Percentiles rank a stretch among this genome's conserved stretches.
Evolutionary conservation across 192 early-diverging fungal genomes (phyloP).

Genomic region (Umbelopsis vinacea): DNA sequence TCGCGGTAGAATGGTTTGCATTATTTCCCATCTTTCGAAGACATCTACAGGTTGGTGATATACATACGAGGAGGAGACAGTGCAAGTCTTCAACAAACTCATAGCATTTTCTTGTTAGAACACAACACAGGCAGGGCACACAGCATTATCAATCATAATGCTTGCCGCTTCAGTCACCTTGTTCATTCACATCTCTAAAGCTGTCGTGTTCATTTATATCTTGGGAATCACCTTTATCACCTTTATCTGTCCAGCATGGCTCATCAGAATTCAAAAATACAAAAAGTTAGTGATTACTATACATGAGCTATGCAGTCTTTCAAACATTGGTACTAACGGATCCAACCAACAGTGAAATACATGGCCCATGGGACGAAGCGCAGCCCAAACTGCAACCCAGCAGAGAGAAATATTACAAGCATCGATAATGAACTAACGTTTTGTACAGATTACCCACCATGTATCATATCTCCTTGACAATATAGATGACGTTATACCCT

Average conservation of each 20-base stretch:
- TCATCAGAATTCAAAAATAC: slow-evolving; percentile 92
- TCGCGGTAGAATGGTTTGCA: slow-evolving; percentile 92
- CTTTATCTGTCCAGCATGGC: slow-evolving; percentile 88
- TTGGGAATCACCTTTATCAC: slow-evolving; percentile 77
- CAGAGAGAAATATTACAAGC: neutral
- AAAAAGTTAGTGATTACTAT: slow-evolving; percentile 75
- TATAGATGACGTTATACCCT: neutral
- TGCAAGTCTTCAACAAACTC: neutral
- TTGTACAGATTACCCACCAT: neutral
- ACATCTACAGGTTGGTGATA: slow-evolving; percentile 63
- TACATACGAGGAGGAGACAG: neutral
- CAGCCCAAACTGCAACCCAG: slow-evolving; percentile 67
- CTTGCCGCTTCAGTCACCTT: slow-evolving; percentile 63
- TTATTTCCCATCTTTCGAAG: slow-evolving; percentile 93
- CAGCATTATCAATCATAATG: slow-evolving; percentile 61
- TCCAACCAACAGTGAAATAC: slow-evolving; percentile 73
- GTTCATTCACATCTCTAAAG: slow-evolving; percentile 72
- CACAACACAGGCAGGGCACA: slow-evolving; percentile 36
- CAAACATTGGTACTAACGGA: too few species aligned
- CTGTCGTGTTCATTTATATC: slow-evolving; percentile 70
- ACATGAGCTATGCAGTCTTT: too few species aligned
- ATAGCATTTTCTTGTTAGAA: neutral
- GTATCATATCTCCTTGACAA: neutral
- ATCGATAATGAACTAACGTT: neutral
- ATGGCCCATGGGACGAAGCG: slow-evolving; percentile 98